Evolutionary conservation across 768 basidiomycete species (phyloP), one percentile per base, ranked within the genome.

Genomic region (Lactarius vividus): DNA sequence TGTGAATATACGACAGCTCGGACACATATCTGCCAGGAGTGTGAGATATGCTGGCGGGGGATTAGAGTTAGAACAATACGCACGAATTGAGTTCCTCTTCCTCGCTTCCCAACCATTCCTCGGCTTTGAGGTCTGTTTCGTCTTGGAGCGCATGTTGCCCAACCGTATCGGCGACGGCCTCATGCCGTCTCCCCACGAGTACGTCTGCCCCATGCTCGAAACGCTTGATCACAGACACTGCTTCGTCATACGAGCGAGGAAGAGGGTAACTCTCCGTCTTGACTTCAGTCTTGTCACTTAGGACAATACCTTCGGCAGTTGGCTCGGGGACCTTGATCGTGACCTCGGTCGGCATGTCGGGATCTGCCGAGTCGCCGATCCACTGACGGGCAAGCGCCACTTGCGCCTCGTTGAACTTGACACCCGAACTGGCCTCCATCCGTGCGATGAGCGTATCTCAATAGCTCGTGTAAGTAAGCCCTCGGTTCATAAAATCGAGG

Each of bases 341-440:
- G 57, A 88, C 85, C 53, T 84, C 81, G 57, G 75, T 83, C 64
- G 83, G 84, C 5, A 74, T 72, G 52, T 73, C 71, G 0, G 71
- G 70, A 29, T 66, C 79, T 37, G 78, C 75, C 7, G 73, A 66
- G 59, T 75, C 77, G 15, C 87, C 88, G 46, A 92, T 78, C 89
- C 89, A 94, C 71, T 87, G 80, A 10, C 88, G 84, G 8, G 89
- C 83, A 23, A 94, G 84, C 1, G 96, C 96, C 4, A 93, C 88
- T 75, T 93, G 92, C 0, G 94, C 96, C 74, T 94, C 79, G 69
- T 87, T 84, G 82, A 93, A 97, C 55, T 83, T 84, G 69, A 98
- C 84, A 0, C 90, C 91, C 2, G 89, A 88, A 72, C 81, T 78
- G 61, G 83, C 73, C 74, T 96, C 92, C 83, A 91, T 91, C 69